These are phyloP conservation scores for Populus trichocarpa DNA, from an alignment of 441 rosid species.

Conservation along the genomic window DNA sequence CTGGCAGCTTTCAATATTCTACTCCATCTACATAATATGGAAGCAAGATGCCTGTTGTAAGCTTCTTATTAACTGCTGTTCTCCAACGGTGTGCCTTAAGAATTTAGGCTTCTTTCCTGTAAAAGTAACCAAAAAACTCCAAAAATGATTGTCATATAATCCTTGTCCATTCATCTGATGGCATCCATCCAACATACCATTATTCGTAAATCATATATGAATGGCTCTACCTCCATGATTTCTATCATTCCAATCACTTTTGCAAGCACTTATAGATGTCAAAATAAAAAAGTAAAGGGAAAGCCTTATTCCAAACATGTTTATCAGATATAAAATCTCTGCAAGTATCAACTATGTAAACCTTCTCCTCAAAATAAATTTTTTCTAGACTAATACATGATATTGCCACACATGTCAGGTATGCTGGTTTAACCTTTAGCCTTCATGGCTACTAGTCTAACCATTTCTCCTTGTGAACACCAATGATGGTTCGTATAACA, in stretches of 20 bases:
- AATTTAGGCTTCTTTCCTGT: too few relatives aligned
- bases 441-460: neutral
- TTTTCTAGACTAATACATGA: neutral
- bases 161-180: too few relatives aligned
- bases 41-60: too few relatives aligned
- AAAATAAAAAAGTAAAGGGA: neutral
- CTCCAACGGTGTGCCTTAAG: too few relatives aligned
- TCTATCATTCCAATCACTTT: neutral
- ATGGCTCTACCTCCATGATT: neutral
- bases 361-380: neutral
- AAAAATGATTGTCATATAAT: neutral
- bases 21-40: too few relatives aligned
- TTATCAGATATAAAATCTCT: too few relatives aligned
- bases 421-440: neutral
- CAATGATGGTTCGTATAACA: neutral
- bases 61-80: too few relatives aligned
- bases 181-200: neutral
- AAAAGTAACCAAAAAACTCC: too few relatives aligned
- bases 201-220: neutral
- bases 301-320: neutral
- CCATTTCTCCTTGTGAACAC: neutral
- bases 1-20: too few relatives aligned
- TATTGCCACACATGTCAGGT: neutral
- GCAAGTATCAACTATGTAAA: neutral
- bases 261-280: neutral